These are phyloP conservation scores for Talaromyces stipitatus DNA, from an alignment of 495 filamentous ascomycete genomes.

Conservation along the genomic window DNA sequence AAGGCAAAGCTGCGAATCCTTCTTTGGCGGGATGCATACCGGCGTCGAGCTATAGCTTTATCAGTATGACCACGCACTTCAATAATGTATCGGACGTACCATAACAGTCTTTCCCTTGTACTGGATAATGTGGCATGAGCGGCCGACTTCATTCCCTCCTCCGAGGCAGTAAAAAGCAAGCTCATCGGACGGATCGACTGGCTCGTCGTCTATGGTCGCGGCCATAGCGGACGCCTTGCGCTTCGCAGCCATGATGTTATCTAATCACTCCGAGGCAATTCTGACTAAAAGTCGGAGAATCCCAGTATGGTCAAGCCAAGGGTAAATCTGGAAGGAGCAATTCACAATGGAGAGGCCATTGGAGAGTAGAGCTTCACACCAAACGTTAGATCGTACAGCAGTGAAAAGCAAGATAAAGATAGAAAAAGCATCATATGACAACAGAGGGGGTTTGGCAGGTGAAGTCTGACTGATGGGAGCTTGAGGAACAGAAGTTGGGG, in stretches of 20 bases:
- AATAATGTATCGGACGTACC: slow-evolving; percentile 46
- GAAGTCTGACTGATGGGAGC: neutral
- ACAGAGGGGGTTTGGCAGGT: no score
- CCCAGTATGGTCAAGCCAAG: neutral
- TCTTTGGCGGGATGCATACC: slow-evolving; percentile 97
- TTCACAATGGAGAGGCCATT: neutral
- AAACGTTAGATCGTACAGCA: neutral
- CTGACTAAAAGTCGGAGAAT: neutral
- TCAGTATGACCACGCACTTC: neutral
- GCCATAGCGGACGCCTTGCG: slow-evolving; percentile 65
- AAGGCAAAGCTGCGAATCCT: slow-evolving; percentile 84
- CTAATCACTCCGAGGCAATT: no score
- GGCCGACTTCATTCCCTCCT: slow-evolving; percentile 92
- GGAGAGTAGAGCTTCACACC: neutral
- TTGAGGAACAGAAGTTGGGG: neutral
- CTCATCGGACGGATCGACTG: slow-evolving; percentile 75
- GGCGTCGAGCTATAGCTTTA: slow-evolving; percentile 67
- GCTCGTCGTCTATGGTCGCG: slow-evolving; percentile 51
- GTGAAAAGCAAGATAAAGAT: neutral
- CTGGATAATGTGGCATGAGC: slow-evolving; percentile 95
- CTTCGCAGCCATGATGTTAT: slow-evolving; percentile 59
- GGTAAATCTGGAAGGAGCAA: neutral
- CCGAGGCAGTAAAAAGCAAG: slow-evolving; percentile 89
- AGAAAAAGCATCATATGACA: neutral
- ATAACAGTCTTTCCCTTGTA: slow-evolving; percentile 99